A percentile compares a stretch with the other conserved stretches of the same genome.
Conservation (phyloP, 1,284 basidiomycete genomes). For the Cystobasidiaceae sp. region DNA sequence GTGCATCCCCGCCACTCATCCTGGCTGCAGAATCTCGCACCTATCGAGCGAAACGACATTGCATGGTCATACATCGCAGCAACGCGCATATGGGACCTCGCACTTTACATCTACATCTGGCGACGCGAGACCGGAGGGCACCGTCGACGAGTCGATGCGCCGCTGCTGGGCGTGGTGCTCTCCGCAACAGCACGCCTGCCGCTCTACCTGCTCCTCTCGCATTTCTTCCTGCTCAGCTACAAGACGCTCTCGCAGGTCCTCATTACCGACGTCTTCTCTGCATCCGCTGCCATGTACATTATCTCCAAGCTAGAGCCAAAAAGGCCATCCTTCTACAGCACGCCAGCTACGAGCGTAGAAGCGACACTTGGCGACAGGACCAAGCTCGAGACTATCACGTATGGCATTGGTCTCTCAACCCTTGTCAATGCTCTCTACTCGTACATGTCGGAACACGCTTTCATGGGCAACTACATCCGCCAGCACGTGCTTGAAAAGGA, state of each 20-base stretch:
- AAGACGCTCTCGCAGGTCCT: constrained; percentile 26
- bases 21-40: constrained; percentile 35
- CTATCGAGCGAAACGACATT: constrained; percentile 38
- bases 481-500: constrained; percentile 20
- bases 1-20: background rate
- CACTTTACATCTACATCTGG: constrained; percentile 33
- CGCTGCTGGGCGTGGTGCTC: constrained; percentile 12
- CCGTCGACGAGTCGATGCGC: constrained; percentile 11
- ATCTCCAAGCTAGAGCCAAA: constrained; percentile 22
- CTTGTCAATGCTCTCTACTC: constrained; percentile 18
- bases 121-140: constrained; percentile 23
- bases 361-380: background rate
- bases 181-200: constrained; percentile 13
- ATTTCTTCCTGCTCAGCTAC: constrained; percentile 23
- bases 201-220: constrained; percentile 22
- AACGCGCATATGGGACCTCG: constrained; percentile 32
- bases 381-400: constrained; percentile 15
- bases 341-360: background rate
- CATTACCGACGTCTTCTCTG: constrained; percentile 19
- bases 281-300: constrained; percentile 6
- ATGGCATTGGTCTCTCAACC: constrained; percentile 22
- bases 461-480: constrained; percentile 10
- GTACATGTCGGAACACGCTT: constrained; percentile 22
- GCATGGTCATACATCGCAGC: constrained; percentile 35
- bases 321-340: constrained; percentile 14